Percentiles rank a stretch among this genome's conserved stretches.
phyloP scores from a whole-genome alignment of 176 grass and related monocot species.

The Carex myosuroides region DNA sequence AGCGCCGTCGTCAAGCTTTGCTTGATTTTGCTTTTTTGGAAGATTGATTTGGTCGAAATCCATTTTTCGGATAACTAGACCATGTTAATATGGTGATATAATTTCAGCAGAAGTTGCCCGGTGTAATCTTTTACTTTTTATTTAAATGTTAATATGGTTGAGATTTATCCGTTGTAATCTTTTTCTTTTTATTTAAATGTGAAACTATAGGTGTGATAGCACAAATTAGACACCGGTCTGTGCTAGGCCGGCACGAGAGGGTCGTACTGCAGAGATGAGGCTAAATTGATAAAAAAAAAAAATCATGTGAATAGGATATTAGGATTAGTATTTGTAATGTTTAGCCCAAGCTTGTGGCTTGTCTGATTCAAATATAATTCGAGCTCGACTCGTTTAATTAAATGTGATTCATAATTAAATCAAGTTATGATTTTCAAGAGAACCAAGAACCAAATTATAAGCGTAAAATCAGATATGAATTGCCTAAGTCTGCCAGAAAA shows the following conservation, averaged over 20 bases:
- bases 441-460: too few relatives aligned
- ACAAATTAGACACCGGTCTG: neutral
- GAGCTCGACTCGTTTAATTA: too few relatives aligned
- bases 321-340: neutral
- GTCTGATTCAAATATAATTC: too few relatives aligned
- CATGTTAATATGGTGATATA: neutral
- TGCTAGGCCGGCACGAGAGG: neutral
- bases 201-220: neutral
- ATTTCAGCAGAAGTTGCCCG: too few relatives aligned
- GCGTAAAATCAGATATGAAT: too few relatives aligned
- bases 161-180: too few relatives aligned
- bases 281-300: neutral
- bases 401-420: too few relatives aligned
- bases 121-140: too few relatives aligned
- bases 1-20: neutral
- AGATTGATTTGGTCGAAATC: constrained; percentile 13
- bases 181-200: neutral
- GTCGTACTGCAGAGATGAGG: neutral
- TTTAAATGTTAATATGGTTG: neutral
- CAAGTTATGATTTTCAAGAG: too few relatives aligned
- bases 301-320: neutral
- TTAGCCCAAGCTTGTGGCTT: too few relatives aligned
- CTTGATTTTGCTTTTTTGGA: neutral
- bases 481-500: too few relatives aligned
- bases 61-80: neutral